Conservation (phyloP, 805 yeast species). For the Sugiyamaella mastotermitis region DNA sequence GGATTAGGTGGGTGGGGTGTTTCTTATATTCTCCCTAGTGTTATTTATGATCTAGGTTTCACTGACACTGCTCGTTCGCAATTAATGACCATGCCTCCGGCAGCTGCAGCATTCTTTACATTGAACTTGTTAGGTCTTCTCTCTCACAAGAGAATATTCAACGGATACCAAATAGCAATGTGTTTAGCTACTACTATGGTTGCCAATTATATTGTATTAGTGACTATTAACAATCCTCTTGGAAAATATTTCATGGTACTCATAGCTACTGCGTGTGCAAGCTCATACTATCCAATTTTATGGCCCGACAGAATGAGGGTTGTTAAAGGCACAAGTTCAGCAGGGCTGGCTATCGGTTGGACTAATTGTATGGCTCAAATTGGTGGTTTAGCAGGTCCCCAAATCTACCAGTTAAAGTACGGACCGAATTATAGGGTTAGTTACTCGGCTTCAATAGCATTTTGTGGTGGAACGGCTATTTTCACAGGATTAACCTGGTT, state of each 20-base stretch:
- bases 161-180: conserved; percentile 2
- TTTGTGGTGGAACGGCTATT: too few relatives aligned
- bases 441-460: too few relatives aligned
- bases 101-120: conserved; percentile 3
- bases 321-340: conserved; percentile 6
- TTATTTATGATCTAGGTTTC: conserved; percentile 40
- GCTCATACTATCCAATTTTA: conserved; percentile 5
- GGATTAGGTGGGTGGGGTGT: conserved; percentile 36
- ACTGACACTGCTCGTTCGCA: conserved; percentile 35
- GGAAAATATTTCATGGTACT: conserved; percentile 8
- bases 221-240: conserved; percentile 3
- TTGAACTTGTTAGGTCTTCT: conserved; percentile 3
- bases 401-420: conserved; percentile 6
- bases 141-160: conserved; percentile 4
- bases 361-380: conserved; percentile 8
- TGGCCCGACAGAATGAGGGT: conserved; percentile 9
- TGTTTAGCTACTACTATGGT: conserved; percentile 2
- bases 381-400: conserved; percentile 8
- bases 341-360: conserved; percentile 7
- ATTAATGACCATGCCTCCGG: conserved; percentile 37
- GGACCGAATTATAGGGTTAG: conserved; percentile 5
- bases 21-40: conserved; percentile 41
- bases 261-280: conserved; percentile 7
- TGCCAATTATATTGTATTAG: conserved; percentile 2
- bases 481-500: too few relatives aligned